Evolutionary conservation across 345 rosid species (phyloP).

Genomic region (Bretschneidera sinensis): DNA sequence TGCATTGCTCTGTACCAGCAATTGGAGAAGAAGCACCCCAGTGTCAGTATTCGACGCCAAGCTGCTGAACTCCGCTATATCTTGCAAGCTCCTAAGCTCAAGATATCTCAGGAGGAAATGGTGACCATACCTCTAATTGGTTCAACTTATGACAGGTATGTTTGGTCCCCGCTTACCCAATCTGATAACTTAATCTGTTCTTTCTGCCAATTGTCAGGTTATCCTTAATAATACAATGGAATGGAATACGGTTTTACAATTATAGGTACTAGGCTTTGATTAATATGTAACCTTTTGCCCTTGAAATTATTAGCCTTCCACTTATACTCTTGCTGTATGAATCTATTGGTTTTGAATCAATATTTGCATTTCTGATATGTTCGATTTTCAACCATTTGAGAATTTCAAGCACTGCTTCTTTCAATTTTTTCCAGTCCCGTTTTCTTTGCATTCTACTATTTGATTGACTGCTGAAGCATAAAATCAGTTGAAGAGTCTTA

Average conservation of each 20-base stretch:
- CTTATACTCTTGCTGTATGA: no score
- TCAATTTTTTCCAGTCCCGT: not conserved
- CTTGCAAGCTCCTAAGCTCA: constrained; percentile 90
- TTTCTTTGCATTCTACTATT: not conserved
- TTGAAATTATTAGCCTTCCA: not conserved
- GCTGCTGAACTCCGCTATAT: constrained; percentile 91
- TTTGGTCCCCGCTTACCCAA: not conserved
- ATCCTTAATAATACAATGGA: not conserved
- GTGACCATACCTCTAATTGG: constrained; percentile 76
- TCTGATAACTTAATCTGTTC: not conserved
- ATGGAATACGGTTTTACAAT: not conserved
- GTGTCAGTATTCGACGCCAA: constrained; percentile 78
- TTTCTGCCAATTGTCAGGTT: not conserved
- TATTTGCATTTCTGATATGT: not conserved
- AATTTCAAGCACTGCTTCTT: no score
- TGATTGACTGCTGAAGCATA: not conserved
- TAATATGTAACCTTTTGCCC: not conserved
- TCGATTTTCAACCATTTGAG: not conserved
- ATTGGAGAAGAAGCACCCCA: constrained; percentile 78
- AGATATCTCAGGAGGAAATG: constrained; percentile 91
- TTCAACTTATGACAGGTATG: constrained; percentile 75
- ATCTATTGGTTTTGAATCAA: not conserved
- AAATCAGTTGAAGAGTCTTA: no score
- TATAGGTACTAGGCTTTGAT: not conserved
- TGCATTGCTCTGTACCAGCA: constrained; percentile 87